Base-by-base conservation (phyloP, 2,329 filamentous ascomycete species). In the Nigrospora sphaerica region DNA sequence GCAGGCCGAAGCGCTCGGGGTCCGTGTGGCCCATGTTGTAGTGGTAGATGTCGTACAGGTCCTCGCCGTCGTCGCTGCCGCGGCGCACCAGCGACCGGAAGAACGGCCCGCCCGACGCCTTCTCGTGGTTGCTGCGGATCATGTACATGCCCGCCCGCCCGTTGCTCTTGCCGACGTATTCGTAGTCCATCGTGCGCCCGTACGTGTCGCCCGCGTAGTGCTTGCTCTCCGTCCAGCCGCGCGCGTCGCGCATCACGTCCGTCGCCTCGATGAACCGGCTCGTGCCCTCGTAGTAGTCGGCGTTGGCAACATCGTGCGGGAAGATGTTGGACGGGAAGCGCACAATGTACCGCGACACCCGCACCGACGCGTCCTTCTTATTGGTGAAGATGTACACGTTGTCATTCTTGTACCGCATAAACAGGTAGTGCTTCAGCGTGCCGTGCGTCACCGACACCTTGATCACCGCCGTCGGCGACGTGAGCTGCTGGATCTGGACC, bases 371-470 rank as follows among this genome's bases (percentile, higher is more conserved):
- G 32, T 68, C 66, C 5, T 57, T 60, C 52, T 68, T 71, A 52
- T 70, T 69, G 50, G 67, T 70, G 50, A 70, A 67, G 32, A 70
- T 66, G 47, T 71, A 69, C 12, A 66, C 59, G 42, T 67, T 64
- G 46, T 63, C 60, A 54, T 67, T 63, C 44, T 60, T 61, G 50
- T 65, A 65, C 39, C 63, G 55, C 35, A 63, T 52, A 17, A 65
- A 56, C 28, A 66, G 56, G 43, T 63, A 64, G 45, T 66, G 62
- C 51, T 63, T 62, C 1, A 66, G 52, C 1, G 61, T 62, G 35
- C 62, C 62, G 42, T 62, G 57, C 16, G 53, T 54, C 19, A 66
- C 63, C 1, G 62, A 59, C 11, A 66, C 61, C 44, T 64, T 65
- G 50, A 66, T 65, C 48, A 66, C 58, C 42, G 61, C 57, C 9